Evolutionary conservation across 164 flowering plant species (phyloP), one percentile per base, ranked within the genome.

Genomic region (Umbilicus rupestris): DNA sequence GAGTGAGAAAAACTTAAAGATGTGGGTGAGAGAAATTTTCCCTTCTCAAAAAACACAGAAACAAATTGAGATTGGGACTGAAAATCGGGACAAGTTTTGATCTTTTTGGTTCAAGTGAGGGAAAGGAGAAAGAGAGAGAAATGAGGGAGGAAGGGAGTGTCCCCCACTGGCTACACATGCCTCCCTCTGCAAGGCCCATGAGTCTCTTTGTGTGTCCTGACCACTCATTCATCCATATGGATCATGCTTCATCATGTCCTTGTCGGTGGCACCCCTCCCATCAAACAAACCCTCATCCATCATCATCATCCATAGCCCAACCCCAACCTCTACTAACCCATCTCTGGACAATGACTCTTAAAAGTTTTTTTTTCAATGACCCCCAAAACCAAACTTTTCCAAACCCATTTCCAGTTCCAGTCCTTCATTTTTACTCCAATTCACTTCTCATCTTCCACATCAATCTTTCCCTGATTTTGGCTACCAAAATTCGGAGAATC

Each of bases 141-240:
- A 7, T 20, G 10, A 31, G 64, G 66, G 64, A 73, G 69, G 69
- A 66, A 72, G 69, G 73, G 74, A 49, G 81, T 75, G 77, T 73
- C 78, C 81, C 81, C 81, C 81, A 75, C 78, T 67, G 76, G 71
- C 28, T 78, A 78, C 81, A 78, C 78, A 78, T 78, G 81, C 78
- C 78, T 73, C 68, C 78, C 72, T 77, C 80, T 75, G 74, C 74
- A 67, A 72, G 66, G 71, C 76, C 72, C 73, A 63, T 14, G 58
- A 66, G 73, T 78, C 75, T 47, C 70, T 50, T 35, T 35, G 1
- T 35, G 57, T 16, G 57, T 50, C 57, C 57, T 50, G 57, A 50
- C 57, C 28, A 50, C 57, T 50, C 57, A 22, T 46, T 62, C 37
- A 37, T 63, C 20, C 64, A 31, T 37, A 31, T 62, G 37, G 39